Evolutionary conservation across 2,329 filamentous ascomycete species (phyloP).

Genomic region (Trichothecium sympodiale): DNA sequence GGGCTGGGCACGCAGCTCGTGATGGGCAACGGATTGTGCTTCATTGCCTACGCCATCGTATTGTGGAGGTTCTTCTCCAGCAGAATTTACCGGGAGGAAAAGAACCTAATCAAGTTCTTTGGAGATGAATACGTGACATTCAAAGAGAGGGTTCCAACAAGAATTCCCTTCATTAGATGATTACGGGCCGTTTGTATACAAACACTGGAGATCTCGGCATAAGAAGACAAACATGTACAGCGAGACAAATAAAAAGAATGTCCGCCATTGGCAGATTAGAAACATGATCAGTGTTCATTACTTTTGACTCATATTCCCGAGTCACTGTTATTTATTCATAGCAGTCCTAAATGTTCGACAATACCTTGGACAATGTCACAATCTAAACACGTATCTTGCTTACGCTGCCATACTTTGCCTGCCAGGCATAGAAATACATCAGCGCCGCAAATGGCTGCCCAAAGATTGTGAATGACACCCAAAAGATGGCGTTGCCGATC

Average conservation of each 20-base stretch:
- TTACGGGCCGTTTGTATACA: no score
- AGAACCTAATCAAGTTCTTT: conserved; percentile 69
- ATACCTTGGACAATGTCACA: no score
- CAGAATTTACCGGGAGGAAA: conserved; percentile 71
- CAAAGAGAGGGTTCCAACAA: conserved; percentile 56
- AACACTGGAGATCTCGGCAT: no score
- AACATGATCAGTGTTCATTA: no score
- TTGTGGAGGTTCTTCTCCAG: conserved; percentile 77
- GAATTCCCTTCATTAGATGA: conserved; percentile 58
- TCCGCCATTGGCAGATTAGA: no score
- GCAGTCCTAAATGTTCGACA: no score
- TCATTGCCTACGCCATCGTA: conserved; percentile 60
- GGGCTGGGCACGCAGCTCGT: conserved; percentile 87
- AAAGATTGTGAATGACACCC: conserved; percentile 90
- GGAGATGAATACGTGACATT: conserved; percentile 71
- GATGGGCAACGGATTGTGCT: conserved; percentile 73
- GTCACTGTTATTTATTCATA: no score
- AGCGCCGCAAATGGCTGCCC: conserved; percentile 88
- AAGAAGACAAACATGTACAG: no score
- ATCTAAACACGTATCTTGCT: conserved; percentile 28
- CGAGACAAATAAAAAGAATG: no score
- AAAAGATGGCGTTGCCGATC: conserved; percentile 88
- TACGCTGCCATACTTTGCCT: conserved; percentile 88
- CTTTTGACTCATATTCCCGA: no score
- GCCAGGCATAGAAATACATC: conserved; percentile 97